Conservation (phyloP, 225 moss, liverwort and hornwort genomes). For the Marchantia polymorpha region DNA sequence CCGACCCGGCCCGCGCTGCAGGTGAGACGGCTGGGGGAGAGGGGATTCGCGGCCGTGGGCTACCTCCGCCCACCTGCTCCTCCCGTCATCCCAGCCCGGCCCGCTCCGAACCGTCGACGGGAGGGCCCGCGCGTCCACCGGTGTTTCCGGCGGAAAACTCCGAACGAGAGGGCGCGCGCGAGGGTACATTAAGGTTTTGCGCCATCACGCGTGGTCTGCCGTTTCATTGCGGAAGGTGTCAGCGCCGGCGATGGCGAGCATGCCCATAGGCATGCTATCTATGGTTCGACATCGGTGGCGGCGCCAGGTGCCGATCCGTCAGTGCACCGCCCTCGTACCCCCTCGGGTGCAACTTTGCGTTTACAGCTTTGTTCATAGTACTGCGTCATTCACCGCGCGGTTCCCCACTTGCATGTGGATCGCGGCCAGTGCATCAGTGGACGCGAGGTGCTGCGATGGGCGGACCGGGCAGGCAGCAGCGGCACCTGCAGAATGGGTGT, state of each 20-base stretch:
- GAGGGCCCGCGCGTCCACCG: background rate
- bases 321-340: conserved; percentile 9
- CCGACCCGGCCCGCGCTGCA: no score
- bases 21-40: no score
- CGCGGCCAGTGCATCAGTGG: background rate
- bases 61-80: no score
- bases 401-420: background rate
- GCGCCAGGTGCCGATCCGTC: background rate
- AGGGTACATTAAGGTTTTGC: background rate
- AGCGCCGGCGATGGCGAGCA: conserved; percentile 3
- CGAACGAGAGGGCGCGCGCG: background rate
- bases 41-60: no score
- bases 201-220: conserved; percentile 1
- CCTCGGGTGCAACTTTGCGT: background rate
- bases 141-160: background rate
- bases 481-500: background rate
- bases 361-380: background rate
- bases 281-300: background rate
- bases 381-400: background rate
- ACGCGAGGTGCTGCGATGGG: background rate
- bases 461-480: background rate
- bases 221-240: conserved; percentile 8
- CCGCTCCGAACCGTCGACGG: no score
- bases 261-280: background rate
- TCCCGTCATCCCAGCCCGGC: no score